Evolutionary conservation across 768 basidiomycete genomes (phyloP), one percentile per base, ranked within the genome.

Genomic region (Xerocomellus amylosporus): DNA sequence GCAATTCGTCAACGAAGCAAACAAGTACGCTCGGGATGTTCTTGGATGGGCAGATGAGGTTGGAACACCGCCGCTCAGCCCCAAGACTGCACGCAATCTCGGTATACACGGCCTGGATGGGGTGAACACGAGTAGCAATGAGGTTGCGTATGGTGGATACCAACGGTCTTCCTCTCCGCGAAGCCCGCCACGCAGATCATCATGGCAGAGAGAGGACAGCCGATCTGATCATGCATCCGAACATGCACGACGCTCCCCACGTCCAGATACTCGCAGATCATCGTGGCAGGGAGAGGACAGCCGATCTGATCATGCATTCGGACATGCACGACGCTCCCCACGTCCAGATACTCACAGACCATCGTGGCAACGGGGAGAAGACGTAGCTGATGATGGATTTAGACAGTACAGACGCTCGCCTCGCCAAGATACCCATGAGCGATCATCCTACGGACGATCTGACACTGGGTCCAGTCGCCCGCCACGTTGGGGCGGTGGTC

Each of bases 21-120:
- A 75, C 51, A 59, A 51, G 54, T 78, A 73, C 54, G 74, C 69
- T 33, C 60, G 66, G 37, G 57, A 64, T 17, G 68, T 68, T 3
- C 67, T 76, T 24, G 76, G 77, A 54, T 78, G 77, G 73, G 61
- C 59, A 6, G 57, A 66, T 34, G 71, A 69, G 20, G 57, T 41
- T 37, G 51, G 45, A 39, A 54, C 60, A 36, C 80, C 81, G 17
- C 67, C 71, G 31, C 51, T 84, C 38, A 64, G 74, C 30, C 68
- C 75, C 20, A 75, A 64, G 63, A 74, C 77, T 9, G 75, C 79
- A 28, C 79, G 78, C 38, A 81, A 75, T 71, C 81, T 85, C 73
- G 73, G 74, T 6, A 61, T 84, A 64, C 73, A 68, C 46, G 75
- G 77, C 1, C 62, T 74, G 24, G 55, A 54, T 20, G 68, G 68